These are phyloP conservation scores for Nymphaea thermarum DNA, from an alignment of 164 flowering plant genomes.

Conservation along the genomic window DNA sequence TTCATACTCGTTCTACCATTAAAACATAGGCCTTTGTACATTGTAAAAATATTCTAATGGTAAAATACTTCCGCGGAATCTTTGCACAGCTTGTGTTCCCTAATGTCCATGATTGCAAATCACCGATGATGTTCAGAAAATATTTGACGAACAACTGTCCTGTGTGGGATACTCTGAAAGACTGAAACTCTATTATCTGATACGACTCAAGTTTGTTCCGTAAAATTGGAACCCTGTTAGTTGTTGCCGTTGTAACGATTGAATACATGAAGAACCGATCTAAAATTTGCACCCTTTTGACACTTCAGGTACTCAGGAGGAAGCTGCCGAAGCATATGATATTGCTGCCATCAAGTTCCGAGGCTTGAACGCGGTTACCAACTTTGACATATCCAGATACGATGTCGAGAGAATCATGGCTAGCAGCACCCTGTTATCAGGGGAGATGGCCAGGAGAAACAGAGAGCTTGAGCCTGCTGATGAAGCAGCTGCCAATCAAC, in stretches of 20 bases:
- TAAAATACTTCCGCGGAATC: too few species aligned
- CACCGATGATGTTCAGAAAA: too few species aligned
- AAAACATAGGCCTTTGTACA: too few species aligned
- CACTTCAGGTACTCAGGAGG: slow-evolving; percentile 58
- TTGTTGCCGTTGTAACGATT: neutral
- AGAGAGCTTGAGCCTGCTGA: slow-evolving; percentile 15
- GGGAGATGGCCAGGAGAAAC: slow-evolving; percentile 42
- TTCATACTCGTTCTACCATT: too few species aligned
- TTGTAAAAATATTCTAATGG: too few species aligned
- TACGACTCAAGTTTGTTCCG: neutral
- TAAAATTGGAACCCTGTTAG: neutral
- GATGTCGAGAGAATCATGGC: slow-evolving; percentile 50
- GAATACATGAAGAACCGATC: neutral
- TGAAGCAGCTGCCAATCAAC: slow-evolving; percentile 1
- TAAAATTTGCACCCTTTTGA: neutral
- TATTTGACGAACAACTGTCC: too few species aligned
- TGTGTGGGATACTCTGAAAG: too few species aligned
- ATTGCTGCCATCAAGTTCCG: slow-evolving; percentile 71
- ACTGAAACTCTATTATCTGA: neutral
- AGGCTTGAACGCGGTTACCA: slow-evolving; percentile 56
- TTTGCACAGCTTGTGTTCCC: too few species aligned
- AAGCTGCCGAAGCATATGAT: slow-evolving; percentile 76
- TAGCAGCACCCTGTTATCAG: slow-evolving; percentile 47
- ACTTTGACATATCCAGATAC: slow-evolving; percentile 51
- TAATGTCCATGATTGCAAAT: too few species aligned